Conservation (phyloP, 495 filamentous ascomycete species). For the Neurospora sp. region DNA sequence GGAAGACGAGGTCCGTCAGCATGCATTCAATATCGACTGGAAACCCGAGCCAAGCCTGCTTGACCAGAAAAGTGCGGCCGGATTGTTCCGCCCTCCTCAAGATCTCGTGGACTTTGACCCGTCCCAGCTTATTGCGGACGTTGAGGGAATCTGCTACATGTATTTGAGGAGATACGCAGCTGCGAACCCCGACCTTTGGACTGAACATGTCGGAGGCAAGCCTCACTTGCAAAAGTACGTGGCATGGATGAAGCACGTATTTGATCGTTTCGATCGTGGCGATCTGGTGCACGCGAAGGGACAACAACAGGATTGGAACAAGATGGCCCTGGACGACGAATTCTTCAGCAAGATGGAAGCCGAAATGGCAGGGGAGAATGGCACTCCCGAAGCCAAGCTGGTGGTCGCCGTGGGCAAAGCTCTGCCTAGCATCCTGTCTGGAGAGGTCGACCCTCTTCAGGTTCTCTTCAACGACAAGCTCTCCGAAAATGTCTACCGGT, state of each 20-base stretch:
- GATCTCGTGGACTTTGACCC: constrained; percentile 7
- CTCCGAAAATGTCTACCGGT: constrained; percentile 3
- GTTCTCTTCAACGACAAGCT: constrained; percentile 15
- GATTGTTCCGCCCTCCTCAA: constrained; percentile 9
- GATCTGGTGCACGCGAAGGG: constrained; percentile 9
- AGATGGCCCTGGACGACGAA: constrained; percentile 9
- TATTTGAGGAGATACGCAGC: constrained; percentile 9
- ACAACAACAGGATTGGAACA: constrained; percentile 8
- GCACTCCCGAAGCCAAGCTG: constrained; percentile 5
- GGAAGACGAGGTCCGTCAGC: not conserved
- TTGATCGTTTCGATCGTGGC: constrained; percentile 4
- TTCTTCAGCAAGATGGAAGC: too few relatives aligned
- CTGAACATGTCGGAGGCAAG: constrained; percentile 2
- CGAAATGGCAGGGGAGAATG: too few relatives aligned
- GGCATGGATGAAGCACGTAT: constrained; percentile 17
- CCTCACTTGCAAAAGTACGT: constrained; percentile 11
- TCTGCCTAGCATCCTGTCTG: constrained; percentile 19
- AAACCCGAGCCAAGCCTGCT: constrained; percentile 21
- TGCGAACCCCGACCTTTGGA: constrained; percentile 5
- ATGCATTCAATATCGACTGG: constrained; percentile 18
- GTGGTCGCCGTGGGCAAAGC: constrained; percentile 17
- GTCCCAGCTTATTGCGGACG: constrained; percentile 8
- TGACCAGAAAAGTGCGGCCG: not conserved
- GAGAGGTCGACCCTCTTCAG: constrained; percentile 29
- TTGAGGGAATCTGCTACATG: constrained; percentile 4